Evolutionary conservation across 257 asterid species (phyloP).

Genomic region (Catharanthus roseus): DNA sequence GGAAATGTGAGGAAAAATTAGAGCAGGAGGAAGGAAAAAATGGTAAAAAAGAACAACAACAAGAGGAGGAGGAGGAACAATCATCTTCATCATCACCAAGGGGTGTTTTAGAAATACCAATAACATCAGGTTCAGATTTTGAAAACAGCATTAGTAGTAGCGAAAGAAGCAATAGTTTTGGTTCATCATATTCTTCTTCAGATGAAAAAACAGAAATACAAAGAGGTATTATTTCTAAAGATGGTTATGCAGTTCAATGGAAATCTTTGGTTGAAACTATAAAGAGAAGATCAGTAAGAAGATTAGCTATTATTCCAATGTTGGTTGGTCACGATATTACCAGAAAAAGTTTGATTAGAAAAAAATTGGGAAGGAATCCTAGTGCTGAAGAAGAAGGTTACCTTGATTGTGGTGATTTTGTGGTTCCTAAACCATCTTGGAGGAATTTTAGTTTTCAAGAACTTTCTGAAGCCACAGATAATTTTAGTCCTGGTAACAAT

Average conservation of each 20-base stretch:
- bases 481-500: slow-evolving; percentile 53
- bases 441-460: slow-evolving; percentile 50
- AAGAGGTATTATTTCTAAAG: slow-evolving; percentile 22
- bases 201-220: slow-evolving; percentile 22
- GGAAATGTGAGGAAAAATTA: slow-evolving; percentile 7
- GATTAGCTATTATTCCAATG: slow-evolving; percentile 27
- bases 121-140: slow-evolving; percentile 43
- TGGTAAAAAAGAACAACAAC: slow-evolving; percentile 6
- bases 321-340: slow-evolving; percentile 34
- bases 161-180: slow-evolving; percentile 39
- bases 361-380: slow-evolving; percentile 42
- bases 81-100: slow-evolving; percentile 43
- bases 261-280: slow-evolving; percentile 52
- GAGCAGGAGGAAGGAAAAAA: background rate
- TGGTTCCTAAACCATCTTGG: slow-evolving; percentile 77
- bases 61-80: slow-evolving; percentile 22
- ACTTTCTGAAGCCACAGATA: slow-evolving; percentile 57
- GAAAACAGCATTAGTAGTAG: slow-evolving; percentile 26
- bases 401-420: slow-evolving; percentile 44
- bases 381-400: slow-evolving; percentile 51
- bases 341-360: slow-evolving; percentile 42
- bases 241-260: slow-evolving; percentile 44
- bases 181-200: slow-evolving; percentile 11
- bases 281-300: slow-evolving; percentile 43
- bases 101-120: slow-evolving; percentile 66